phyloP scores from a whole-genome alignment of 768 basidiomycete genomes.

The Leccinum olivaceopallidum region DNA sequence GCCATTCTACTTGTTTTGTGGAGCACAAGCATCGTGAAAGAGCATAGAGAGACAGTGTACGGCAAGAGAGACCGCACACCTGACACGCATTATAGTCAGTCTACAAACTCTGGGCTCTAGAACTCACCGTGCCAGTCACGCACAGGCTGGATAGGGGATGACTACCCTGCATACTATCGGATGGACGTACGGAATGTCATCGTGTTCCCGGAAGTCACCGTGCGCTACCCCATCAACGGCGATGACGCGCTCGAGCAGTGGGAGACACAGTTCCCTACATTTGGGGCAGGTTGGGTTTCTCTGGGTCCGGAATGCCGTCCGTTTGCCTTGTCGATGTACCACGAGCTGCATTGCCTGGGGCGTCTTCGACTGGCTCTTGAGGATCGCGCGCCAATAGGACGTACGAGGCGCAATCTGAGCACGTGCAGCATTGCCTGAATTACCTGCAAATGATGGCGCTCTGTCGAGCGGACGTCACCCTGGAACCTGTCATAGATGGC shows the following conservation, averaged over 20 bases:
- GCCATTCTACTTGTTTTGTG: slow-evolving; percentile 21
- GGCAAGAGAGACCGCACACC: not conserved
- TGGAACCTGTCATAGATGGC: slow-evolving; percentile 39
- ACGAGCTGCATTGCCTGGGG: slow-evolving; percentile 39
- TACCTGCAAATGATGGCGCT: slow-evolving; percentile 47
- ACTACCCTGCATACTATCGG: slow-evolving; percentile 28
- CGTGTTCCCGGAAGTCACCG: slow-evolving; percentile 29
- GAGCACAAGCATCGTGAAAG: slow-evolving; percentile 15
- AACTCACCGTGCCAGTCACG: slow-evolving; percentile 1
- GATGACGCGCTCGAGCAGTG: slow-evolving; percentile 22
- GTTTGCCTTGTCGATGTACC: slow-evolving; percentile 39
- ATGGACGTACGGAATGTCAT: slow-evolving; percentile 22
- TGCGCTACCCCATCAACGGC: slow-evolving; percentile 27
- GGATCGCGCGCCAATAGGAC: slow-evolving; percentile 13
- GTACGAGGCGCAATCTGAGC: slow-evolving; percentile 19
- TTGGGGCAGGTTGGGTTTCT: slow-evolving; percentile 27
- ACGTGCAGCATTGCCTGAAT: slow-evolving; percentile 47
- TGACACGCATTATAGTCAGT: slow-evolving; percentile 23
- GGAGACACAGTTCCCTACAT: slow-evolving; percentile 24
- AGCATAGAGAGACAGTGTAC: not conserved
- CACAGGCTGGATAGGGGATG: slow-evolving; percentile 28
- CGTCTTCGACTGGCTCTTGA: slow-evolving; percentile 27
- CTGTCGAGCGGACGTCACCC: slow-evolving; percentile 48
- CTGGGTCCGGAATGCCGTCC: slow-evolving; percentile 30
- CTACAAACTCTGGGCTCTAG: not conserved